Conservation (phyloP, 441 rosid species). For the Populus hybrid region DNA sequence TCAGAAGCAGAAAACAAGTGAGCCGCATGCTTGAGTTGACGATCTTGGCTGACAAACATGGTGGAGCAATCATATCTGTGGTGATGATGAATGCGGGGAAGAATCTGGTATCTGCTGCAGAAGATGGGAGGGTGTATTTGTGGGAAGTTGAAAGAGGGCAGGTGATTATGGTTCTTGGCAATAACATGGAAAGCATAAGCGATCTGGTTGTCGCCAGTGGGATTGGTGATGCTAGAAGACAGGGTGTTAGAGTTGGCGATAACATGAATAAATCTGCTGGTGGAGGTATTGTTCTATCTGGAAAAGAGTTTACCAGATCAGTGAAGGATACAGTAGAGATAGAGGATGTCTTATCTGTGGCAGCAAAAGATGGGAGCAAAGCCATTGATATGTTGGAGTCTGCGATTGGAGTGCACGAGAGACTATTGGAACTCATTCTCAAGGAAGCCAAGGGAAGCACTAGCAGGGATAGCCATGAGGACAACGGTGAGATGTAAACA, state of each 20-base stretch:
- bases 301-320: slow-evolving; percentile 16
- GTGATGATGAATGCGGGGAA: slow-evolving; percentile 25
- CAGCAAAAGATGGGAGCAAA: slow-evolving; percentile 24
- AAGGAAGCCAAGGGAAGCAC: slow-evolving; percentile 28
- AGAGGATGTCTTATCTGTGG: slow-evolving; percentile 24
- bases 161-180: slow-evolving; percentile 23
- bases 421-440: slow-evolving; percentile 36
- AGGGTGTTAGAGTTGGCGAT: not conserved
- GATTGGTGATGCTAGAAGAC: slow-evolving; percentile 1
- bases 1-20: slow-evolving; percentile 8
- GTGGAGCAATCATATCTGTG: slow-evolving; percentile 25
- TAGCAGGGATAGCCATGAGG: not conserved
- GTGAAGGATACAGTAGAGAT: slow-evolving; percentile 14
- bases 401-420: slow-evolving; percentile 40
- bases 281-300: slow-evolving; percentile 4
- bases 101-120: slow-evolving; percentile 40
- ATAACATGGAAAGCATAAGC: slow-evolving; percentile 26
- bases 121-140: slow-evolving; percentile 36
- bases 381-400: slow-evolving; percentile 44
- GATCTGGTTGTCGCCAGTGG: slow-evolving; percentile 30
- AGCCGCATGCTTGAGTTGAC: not conserved
- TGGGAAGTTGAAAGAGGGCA: slow-evolving; percentile 35
- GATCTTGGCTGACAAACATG: slow-evolving; percentile 28
- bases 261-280: not conserved
- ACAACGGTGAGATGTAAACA: slow-evolving; percentile 17